Evolutionary conservation across 371 early-diverging fungal genomes (phyloP), one percentile per base, ranked within the genome.

Genomic region (Mucor saturninus): DNA sequence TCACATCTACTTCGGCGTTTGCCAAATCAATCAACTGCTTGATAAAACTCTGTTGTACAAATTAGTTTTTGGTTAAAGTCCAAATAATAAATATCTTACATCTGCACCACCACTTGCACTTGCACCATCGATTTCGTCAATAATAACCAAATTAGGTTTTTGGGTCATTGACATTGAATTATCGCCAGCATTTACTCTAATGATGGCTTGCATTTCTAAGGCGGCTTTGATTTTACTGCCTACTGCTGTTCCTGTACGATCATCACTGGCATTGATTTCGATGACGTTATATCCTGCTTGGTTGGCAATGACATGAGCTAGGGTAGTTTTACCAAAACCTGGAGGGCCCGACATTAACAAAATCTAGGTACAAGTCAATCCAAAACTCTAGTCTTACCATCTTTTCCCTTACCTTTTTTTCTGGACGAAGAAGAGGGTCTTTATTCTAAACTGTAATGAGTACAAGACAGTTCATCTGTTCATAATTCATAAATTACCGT

Each of bases 201-300:
- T 70, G 54, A 94, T 84, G 2, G 91, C 85, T 61, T 94, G 89
- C 58, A 87, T 87, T 58, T 92, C 91, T 37, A 95, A 67, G 0
- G 94, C 93, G 15, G 91, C 75, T 45, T 86, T 76, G 26, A 98
- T 84, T 63, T 90, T 89, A 45, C 88, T 83, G 45, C 83, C 81
- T 1, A 97, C 84, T 1, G 84, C 72, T 5, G 86, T 83, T 0
- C 89, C 93, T 0, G 96, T 93, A 62, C 98, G 95, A 73, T 97
- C 98, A 73, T 98, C 99, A 84, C 97, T 94, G 4, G 99, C 99
- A 78, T 99, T 99, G 72, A 99, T 91, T 80, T 99, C 99, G 15
- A 98, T 77, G 3, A 93, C 75, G 48, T 93, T 86, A 69, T 98
- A 95, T 2, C 97, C 97, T n/a, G 93, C 87, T 65, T 96, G 95